Percentiles rank a stretch among this genome's conserved stretches.
Conservation (phyloP, 2,329 filamentous ascomycete genomes). For the Diaporthe sp. region DNA sequence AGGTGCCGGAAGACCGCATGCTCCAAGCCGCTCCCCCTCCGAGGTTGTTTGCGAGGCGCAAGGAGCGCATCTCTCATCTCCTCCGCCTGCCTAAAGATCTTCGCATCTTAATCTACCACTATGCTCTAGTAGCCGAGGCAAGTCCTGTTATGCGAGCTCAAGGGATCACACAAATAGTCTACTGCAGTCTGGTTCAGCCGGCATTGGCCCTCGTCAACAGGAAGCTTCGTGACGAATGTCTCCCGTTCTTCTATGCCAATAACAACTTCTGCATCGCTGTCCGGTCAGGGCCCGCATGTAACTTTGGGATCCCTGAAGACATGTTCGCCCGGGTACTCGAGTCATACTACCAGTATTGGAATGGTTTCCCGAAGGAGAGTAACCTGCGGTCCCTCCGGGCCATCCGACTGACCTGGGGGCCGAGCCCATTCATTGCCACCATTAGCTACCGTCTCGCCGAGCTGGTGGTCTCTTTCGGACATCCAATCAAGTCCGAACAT, state of each 20-base stretch:
- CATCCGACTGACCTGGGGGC: neutral
- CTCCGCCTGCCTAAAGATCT: neutral
- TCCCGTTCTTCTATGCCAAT: neutral
- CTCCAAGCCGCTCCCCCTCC: too few species aligned
- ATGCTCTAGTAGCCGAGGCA: neutral
- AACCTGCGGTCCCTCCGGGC: neutral
- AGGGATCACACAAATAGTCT: fast-evolving
- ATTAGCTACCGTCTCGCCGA: neutral
- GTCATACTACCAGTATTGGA: neutral
- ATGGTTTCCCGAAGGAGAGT: neutral
- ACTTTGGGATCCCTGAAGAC: neutral
- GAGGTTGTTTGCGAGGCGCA: neutral
- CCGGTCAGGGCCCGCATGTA: too few species aligned
- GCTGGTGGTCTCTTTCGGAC: neutral
- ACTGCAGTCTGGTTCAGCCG: neutral
- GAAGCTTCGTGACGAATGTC: neutral
- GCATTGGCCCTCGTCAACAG: neutral
- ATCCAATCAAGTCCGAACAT: neutral
- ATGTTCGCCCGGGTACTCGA: neutral
- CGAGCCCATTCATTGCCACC: neutral
- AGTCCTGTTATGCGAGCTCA: neutral
- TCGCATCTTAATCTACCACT: neutral
- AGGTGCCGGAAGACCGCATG: neutral
- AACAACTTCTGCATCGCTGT: neutral
- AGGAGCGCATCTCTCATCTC: neutral